Evolutionary conservation across 768 basidiomycete species (phyloP).

Genomic region (Chalciporus sphaerocephalus): DNA sequence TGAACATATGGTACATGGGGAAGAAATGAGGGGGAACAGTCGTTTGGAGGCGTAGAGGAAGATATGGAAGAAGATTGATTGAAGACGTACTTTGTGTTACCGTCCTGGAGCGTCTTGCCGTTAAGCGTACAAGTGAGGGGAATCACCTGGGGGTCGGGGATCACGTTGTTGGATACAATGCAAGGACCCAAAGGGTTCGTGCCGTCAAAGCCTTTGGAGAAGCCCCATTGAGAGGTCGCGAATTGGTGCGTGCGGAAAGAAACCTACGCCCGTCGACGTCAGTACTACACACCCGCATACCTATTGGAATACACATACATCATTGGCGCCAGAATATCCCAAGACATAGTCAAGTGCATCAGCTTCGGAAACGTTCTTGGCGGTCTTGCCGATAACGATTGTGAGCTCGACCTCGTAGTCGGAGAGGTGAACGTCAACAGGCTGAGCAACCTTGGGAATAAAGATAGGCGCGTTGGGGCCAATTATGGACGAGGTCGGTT

Average conservation of each 20-base stretch:
- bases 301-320: constrained; percentile 41
- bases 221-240: constrained; percentile 80
- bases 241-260: constrained; percentile 83
- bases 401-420: constrained; percentile 83
- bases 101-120: constrained; percentile 65
- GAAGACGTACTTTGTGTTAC: constrained; percentile 58
- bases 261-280: constrained; percentile 29
- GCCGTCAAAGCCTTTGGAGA: constrained; percentile 72
- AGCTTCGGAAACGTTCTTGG: constrained; percentile 73
- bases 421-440: constrained; percentile 62
- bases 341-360: constrained; percentile 85
- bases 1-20: neutral
- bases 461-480: constrained; percentile 63
- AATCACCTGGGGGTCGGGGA: constrained; percentile 64
- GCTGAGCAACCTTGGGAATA: constrained; percentile 67
- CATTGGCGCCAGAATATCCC: constrained; percentile 77
- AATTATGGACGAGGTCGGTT: constrained; percentile 65
- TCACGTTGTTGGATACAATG: constrained; percentile 59
- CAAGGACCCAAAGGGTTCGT: constrained; percentile 74
- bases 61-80: neutral
- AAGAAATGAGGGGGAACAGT: no score
- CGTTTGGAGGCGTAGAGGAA: no score
- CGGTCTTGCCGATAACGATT: constrained; percentile 78
- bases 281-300: neutral
- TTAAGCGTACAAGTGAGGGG: constrained; percentile 64